phyloP scores from a whole-genome alignment of 1,284 basidiomycete species.

The Lentinula novae-zelandiae region DNA sequence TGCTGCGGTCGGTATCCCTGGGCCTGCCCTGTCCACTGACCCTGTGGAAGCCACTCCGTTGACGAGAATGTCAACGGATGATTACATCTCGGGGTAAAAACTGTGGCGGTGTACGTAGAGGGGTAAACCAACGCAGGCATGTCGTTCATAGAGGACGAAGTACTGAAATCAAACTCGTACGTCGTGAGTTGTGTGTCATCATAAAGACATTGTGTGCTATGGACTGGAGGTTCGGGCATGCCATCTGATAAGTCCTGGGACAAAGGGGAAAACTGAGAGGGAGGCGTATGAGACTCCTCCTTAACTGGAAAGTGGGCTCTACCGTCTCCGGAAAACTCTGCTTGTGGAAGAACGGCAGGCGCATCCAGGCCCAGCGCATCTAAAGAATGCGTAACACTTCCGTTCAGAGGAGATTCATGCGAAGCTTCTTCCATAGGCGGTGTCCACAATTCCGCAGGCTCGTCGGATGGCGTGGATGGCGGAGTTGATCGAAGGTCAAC shows the following conservation, averaged over 20 bases:
- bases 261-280: not conserved
- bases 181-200: not conserved
- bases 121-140: not conserved
- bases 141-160: not conserved
- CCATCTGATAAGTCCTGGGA: not conserved
- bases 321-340: not conserved
- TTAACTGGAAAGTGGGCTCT: constrained; percentile 2
- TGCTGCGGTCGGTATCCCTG: not conserved
- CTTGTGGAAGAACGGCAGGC: not conserved
- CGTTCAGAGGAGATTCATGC: not conserved
- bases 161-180: not conserved
- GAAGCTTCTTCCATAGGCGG: not conserved
- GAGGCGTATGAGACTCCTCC: not conserved
- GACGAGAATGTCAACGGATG: not conserved
- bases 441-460: not conserved
- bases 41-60: not conserved
- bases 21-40: not conserved
- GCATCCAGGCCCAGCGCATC: constrained; percentile 3
- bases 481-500: not conserved
- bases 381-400: not conserved
- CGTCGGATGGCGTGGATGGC: not conserved
- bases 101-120: not conserved
- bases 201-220: not conserved
- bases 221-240: not conserved
- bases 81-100: not conserved